Percentiles rank a stretch among this genome's conserved stretches.
phyloP scores from a whole-genome alignment of 805 yeast species.

The Lipomyces japonicus region DNA sequence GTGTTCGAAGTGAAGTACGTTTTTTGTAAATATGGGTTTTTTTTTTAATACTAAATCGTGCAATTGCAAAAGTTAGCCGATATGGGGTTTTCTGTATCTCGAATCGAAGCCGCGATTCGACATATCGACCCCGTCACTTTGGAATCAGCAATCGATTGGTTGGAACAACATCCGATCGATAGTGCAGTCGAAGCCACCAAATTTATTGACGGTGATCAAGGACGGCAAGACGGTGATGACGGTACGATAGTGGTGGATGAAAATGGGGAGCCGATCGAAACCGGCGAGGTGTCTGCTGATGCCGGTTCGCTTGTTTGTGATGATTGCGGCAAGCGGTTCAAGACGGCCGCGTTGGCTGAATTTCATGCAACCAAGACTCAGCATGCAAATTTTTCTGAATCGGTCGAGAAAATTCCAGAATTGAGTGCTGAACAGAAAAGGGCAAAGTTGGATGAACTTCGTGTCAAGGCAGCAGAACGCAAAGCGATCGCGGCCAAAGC shows the following conservation, averaged over 20 bases:
- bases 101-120: conserved; percentile 35
- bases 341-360: conserved; percentile 24
- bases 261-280: conserved; percentile 21
- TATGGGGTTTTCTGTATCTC: conserved; percentile 37
- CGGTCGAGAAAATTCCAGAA: conserved; percentile 25
- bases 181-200: conserved; percentile 24
- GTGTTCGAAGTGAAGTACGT: too few relatives aligned
- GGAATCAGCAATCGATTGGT: conserved; percentile 37
- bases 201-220: too few relatives aligned
- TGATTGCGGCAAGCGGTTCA: conserved; percentile 27
- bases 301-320: conserved; percentile 29
- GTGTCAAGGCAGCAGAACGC: conserved; percentile 34
- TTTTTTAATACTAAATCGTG: background rate
- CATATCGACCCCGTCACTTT: conserved; percentile 20
- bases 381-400: conserved; percentile 26
- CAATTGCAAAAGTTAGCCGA: conserved; percentile 27
- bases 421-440: conserved; percentile 34
- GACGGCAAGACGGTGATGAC: conserved; percentile 5
- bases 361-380: conserved; percentile 25
- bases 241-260: conserved; percentile 5
- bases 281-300: conserved; percentile 22
- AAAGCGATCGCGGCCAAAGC: conserved; percentile 36
- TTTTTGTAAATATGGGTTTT: background rate
- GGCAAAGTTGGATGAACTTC: conserved; percentile 34
- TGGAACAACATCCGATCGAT: conserved; percentile 34